Base-by-base conservation (phyloP, 257 asterid species). In the Echites panduratus region DNA sequence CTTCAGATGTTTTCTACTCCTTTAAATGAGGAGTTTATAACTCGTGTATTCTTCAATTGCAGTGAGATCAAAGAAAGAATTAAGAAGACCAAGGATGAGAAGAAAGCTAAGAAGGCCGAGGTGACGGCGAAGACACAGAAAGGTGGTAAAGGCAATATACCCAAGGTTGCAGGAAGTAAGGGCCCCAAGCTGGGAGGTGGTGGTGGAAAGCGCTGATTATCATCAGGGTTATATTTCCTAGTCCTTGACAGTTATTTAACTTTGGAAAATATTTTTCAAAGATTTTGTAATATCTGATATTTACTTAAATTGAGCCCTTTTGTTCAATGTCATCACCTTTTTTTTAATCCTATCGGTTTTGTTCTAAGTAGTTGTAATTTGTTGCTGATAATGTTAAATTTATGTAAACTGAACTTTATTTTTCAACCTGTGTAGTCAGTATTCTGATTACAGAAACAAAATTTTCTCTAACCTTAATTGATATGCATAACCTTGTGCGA, bases 51-150 rank as follows among this genome's bases (percentile, higher is more conserved):
- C 38, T 56, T 35, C 35, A 11, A 12, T 44, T 73, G 61, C 83
- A 89, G 97, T 77, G 98, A 92, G 79, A 87, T 92, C 74, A 92
- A 92, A 86, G 97, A 91, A 83, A 86, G 97, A 64, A 85, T 91
- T 72, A 91, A 89, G 90, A 91, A 91, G 74, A 86, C 96, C 0
- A 91, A 91, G 82, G 97, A 89, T 65, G 97, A 91, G 85, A 91
- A 89, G 91, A 91, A 87, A 72, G 95, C 95, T 0, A 92, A 92
- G 89, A 92, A 90, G 80, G 96, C 94, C 0, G 98, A 92, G 76
- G 52, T 68, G 49, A 44, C 49, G 64, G 80, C 98, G 14, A 92
- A 92, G 82, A 4, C 82, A 49, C 96, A 88, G 76, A 92, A 92
- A 88, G 32, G 75, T 4, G 83, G 74, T 57, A 92, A 81, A 86